These are phyloP conservation scores for Heliamphora exappendiculata DNA, from an alignment of 148 eudicot species.

Conservation along the genomic window DNA sequence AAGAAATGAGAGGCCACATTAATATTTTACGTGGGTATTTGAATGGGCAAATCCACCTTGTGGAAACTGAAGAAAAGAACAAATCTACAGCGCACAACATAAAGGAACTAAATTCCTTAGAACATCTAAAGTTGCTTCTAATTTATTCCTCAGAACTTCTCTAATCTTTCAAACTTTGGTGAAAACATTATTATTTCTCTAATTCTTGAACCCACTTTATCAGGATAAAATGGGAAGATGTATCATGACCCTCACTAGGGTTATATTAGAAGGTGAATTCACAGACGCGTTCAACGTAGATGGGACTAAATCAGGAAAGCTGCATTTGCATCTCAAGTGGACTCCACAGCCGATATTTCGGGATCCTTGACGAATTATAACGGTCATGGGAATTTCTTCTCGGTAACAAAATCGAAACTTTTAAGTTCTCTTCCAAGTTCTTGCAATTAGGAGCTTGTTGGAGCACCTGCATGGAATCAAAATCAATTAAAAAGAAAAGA, in stretches of 20 bases:
- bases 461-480: not conserved
- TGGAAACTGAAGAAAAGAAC: not conserved
- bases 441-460: not conserved
- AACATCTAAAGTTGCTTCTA: not conserved
- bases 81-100: too few relatives aligned
- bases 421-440: not conserved
- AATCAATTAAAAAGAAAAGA: not conserved
- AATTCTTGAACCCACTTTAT: not conserved
- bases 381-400: not conserved
- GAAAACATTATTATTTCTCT: not conserved
- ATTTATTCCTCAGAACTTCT: not conserved
- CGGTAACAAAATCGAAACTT: not conserved
- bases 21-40: not conserved
- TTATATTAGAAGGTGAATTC: constrained; percentile 65
- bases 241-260: constrained; percentile 62
- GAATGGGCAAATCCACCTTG: not conserved
- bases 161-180: not conserved
- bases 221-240: constrained; percentile 80
- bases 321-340: constrained; percentile 60
- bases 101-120: not conserved
- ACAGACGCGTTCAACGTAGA: constrained; percentile 42
- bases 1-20: not conserved
- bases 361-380: constrained; percentile 25
- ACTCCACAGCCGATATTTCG: constrained; percentile 54
- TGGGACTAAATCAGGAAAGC: constrained; percentile 45